These are phyloP conservation scores for Boletus rubroflammeus DNA, from an alignment of 768 basidiomycete species.

Conservation along the genomic window DNA sequence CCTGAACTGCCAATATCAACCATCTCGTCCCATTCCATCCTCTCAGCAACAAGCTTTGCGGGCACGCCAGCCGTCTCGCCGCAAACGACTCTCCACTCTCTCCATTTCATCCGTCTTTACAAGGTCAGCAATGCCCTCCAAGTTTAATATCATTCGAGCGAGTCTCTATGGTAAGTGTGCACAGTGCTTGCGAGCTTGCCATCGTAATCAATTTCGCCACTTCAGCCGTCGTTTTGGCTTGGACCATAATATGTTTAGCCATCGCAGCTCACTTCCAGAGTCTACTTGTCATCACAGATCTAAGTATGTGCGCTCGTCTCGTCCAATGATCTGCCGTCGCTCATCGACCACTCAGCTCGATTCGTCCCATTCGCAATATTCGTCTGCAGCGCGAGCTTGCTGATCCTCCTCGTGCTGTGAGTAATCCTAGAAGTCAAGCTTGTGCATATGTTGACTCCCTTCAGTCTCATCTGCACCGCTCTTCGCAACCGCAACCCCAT, in stretches of 20 bases:
- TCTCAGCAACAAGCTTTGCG: conserved; percentile 20
- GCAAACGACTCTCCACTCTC: conserved; percentile 32
- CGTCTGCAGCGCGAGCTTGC: conserved; percentile 65
- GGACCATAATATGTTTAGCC: conserved; percentile 75
- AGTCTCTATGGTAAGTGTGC: conserved; percentile 58
- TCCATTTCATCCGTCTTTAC: conserved; percentile 31
- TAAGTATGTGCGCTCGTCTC: conserved; percentile 50
- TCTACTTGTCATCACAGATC: conserved; percentile 69
- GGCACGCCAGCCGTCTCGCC: conserved; percentile 32
- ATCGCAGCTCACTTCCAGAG: conserved; percentile 77
- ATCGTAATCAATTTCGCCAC: conserved; percentile 3
- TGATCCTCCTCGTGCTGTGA: conserved; percentile 66
- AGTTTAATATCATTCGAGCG: conserved; percentile 67
- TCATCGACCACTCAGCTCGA: conserved; percentile 50
- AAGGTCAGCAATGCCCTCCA: conserved; percentile 55
- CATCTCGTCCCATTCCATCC: conserved; percentile 18
- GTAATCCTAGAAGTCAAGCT: conserved; percentile 25
- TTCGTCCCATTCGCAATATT: conserved; percentile 86
- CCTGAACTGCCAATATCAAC: conserved; percentile 24
- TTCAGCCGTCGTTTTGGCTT: conserved; percentile 62
- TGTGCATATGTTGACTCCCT: conserved; percentile 1
- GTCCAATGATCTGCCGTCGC: background rate
- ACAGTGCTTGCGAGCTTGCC: background rate
- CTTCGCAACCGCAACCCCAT: conserved; percentile 71
- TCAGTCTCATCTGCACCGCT: conserved; percentile 62